Evolutionary conservation across 73 alveolate genomes (phyloP), one percentile per base, ranked within the genome.

Genomic region (Durusdinium trenchii): DNA sequence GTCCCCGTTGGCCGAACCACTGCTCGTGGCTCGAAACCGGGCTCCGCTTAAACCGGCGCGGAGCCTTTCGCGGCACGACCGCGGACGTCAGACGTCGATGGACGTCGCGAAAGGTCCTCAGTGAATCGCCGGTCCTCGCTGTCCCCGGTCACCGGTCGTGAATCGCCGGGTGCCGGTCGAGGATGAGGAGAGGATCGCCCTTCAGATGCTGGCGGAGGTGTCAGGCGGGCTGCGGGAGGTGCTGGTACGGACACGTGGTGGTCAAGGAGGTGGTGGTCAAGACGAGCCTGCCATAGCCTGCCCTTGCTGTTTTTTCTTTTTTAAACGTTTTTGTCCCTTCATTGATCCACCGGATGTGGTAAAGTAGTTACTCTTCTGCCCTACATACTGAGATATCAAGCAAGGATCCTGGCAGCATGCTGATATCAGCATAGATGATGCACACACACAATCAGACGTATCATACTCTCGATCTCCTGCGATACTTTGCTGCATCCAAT

Each of bases 171-270:
- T 10, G n/a, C 91, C 46, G 91, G 91, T 50, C 36, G 32, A 32
- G 30, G 71, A 81, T 81, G 91, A 64, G 28, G 54, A 81, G 50
- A 47, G 42, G 42, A 48, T 16, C 18, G 91, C 91, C 42, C 14
- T 81, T 81, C 71, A 81, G 35, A 4, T 81, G 71, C 23, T 81
- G 46, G 91, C 91, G 14, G 57, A 81, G 6, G 91, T 67, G 3
- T 64, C 91, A 81, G 91, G 91, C 91, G 1, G 28, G 71, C 12
- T 16, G 32, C 7, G 87, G 9, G 38, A 9, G 9, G 20, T 10
- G 84, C 14, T 18, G 52, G 26, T 10, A 18, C 5, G 26, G 30
- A 10, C 52, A 23, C 40, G n/a, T 73, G 84, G 64, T 10, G 50
- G 36, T 7, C 50, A 48, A 32, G 35, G 18, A 12, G 6, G 6